A percentile compares a stretch with the other conserved stretches of the same genome.
These are phyloP conservation scores for Phytophthora kernoviae DNA, from an alignment of 352 stramenopile genomes.

Conservation along the genomic window DNA sequence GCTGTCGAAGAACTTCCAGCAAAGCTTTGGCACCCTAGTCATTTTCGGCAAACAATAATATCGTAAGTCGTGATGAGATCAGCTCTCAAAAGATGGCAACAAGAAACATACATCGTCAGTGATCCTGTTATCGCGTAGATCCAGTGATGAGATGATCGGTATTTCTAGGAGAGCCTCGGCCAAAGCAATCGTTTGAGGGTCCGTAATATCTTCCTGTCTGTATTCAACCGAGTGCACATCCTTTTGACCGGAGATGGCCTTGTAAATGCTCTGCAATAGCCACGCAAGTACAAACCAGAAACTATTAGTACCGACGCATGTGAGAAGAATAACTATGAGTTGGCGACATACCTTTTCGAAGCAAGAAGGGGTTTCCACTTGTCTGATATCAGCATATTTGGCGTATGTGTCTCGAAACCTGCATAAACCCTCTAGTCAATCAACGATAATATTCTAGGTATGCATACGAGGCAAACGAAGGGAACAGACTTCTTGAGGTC, in stretches of 20 bases:
- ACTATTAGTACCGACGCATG: constrained; percentile 2
- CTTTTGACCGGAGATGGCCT: constrained; percentile 84
- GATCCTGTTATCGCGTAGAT: constrained; percentile 81
- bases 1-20: constrained; percentile 75
- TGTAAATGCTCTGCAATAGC: constrained; percentile 77
- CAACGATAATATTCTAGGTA: constrained; percentile 1
- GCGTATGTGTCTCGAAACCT: constrained; percentile 80
- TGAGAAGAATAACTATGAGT: neutral
- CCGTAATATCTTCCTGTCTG: constrained; percentile 78
- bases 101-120: constrained; percentile 65
- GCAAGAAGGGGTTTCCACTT: constrained; percentile 71
- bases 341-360: constrained; percentile 56
- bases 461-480: neutral
- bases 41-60: neutral
- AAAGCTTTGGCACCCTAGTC: constrained; percentile 71
- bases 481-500: constrained; percentile 69
- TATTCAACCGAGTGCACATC: constrained; percentile 78
- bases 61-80: neutral
- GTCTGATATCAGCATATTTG: constrained; percentile 55
- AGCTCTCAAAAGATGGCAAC: neutral
- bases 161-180: constrained; percentile 78
- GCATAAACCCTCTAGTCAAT: neutral
- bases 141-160: constrained; percentile 75
- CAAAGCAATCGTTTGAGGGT: constrained; percentile 79
- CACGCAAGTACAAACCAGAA: neutral